Conservation (phyloP, 306 rosid genomes). For the Cicer arietinum region DNA sequence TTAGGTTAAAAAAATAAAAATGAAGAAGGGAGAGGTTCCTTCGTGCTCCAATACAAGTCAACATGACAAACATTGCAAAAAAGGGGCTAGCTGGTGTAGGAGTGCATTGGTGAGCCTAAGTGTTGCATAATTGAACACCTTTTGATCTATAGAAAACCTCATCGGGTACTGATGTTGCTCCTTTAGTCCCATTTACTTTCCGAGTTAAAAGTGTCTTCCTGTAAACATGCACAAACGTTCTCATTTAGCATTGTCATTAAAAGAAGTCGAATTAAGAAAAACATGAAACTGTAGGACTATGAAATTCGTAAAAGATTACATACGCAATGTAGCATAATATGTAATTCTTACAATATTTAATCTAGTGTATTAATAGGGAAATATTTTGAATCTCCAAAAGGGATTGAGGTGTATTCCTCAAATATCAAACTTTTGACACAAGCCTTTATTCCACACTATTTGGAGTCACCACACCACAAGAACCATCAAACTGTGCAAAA, state of each 20-base stretch:
- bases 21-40: no score
- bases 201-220: conserved; percentile 90
- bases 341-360: conserved; percentile 8
- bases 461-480: conserved; percentile 3
- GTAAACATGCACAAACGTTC: conserved; percentile 23
- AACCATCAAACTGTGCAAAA: background rate
- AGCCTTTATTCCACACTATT: background rate
- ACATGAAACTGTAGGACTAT: background rate
- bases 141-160: conserved; percentile 89
- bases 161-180: conserved; percentile 95
- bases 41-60: no score
- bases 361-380: conserved; percentile 9
- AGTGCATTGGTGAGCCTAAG: conserved; percentile 88
- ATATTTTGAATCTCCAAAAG: background rate
- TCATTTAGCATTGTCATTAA: conserved; percentile 28
- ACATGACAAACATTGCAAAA: no score
- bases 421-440: background rate
- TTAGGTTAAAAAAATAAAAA: no score
- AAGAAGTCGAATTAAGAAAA: conserved; percentile 25
- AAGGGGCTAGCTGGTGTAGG: conserved; percentile 8
- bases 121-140: conserved; percentile 92
- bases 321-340: background rate
- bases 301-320: background rate
- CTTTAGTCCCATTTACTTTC: conserved; percentile 83
- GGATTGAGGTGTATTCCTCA: conserved; percentile 13